A percentile compares a stretch with the other conserved stretches of the same genome.
These are phyloP conservation scores for Stereum hirsutum DNA, from an alignment of 1,284 basidiomycete species.

Conservation along the genomic window DNA sequence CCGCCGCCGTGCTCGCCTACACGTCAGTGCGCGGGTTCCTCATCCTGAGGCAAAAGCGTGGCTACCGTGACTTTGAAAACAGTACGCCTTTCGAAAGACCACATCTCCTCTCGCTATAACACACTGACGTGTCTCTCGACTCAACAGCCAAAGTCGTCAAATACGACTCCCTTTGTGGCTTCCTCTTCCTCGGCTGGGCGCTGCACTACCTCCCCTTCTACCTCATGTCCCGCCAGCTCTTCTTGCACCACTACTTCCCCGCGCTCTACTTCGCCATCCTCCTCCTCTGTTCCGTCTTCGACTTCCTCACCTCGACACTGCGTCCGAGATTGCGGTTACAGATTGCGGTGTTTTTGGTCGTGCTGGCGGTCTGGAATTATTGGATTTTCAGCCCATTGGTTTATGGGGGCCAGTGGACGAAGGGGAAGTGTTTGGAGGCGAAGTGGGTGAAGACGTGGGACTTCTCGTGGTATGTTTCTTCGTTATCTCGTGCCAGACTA, in stretches of 20 bases:
- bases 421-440: slow-evolving; percentile 63
- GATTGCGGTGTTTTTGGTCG: slow-evolving; percentile 63
- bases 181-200: slow-evolving; percentile 91
- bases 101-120: slow-evolving; percentile 4
- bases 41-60: slow-evolving; percentile 84
- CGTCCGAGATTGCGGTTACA: slow-evolving; percentile 74
- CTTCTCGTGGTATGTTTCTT: slow-evolving; percentile 70
- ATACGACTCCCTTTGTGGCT: slow-evolving; percentile 87
- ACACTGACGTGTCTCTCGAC: neutral
- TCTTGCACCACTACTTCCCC: slow-evolving; percentile 96
- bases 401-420: slow-evolving; percentile 89
- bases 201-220: slow-evolving; percentile 96
- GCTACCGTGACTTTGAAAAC: slow-evolving; percentile 85
- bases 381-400: slow-evolving; percentile 74
- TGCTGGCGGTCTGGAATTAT: slow-evolving; percentile 76
- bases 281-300: slow-evolving; percentile 73
- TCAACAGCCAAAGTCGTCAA: slow-evolving; percentile 75
- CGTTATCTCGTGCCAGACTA: neutral
- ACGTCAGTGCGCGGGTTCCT: slow-evolving; percentile 65
- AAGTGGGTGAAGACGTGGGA: slow-evolving; percentile 94
- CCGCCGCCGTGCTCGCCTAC: slow-evolving; percentile 65
- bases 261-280: slow-evolving; percentile 93
- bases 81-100: slow-evolving; percentile 41
- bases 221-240: slow-evolving; percentile 93
- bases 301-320: slow-evolving; percentile 74